Base-by-base conservation (phyloP, 371 early-diverging fungal genomes). In the Lichtheimia ramosa region DNA sequence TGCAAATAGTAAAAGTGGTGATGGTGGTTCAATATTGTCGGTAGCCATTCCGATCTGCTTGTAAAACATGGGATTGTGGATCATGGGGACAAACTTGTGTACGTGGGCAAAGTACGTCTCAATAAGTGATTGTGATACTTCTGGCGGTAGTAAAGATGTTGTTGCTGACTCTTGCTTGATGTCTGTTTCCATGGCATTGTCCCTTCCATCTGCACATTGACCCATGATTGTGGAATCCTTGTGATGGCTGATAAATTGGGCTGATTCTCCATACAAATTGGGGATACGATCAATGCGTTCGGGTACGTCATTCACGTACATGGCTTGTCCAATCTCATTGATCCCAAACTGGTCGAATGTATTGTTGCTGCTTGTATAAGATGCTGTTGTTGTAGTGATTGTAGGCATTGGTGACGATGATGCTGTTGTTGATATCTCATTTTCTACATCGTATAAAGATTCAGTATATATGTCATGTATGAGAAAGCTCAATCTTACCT, bases 1-100 rank as follows among this genome's bases (percentile, higher is more conserved):
- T 16, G 82, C 72, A 58, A 81, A 81, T 5, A 87, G 56, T 4
- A 87, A 57, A 18, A 87, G 63, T 7, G 74, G 52, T 18, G 85
- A 84, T 8, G 84, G 75, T 0, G 83, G 74, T 6, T 34, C 34
- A 34, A 34, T 34, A 14, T 77, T 25, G 23, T 40, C 71, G 8
- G 67, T 62, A 10, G 67, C 51, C 42, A 67, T 73, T 15, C 63
- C 65, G 27, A 87, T 59, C 55, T 83, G 73, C 42, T 74, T 71
- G 55, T 81, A 59, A 56, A 87, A 83, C 4, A 70, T 59, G 2
- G 81, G 74, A 58, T 83, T 79, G 59, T 85, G 77, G 21, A 87
- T 66, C 61, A 87, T 83, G 5, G 85, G 87, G 2, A 75, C 71
- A 54, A 83, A 83, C 13, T 75, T 83, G 58, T 87, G 84, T 15